phyloP scores from a whole-genome alignment of 306 rosid genomes.

The Vachellia collinsii region DNA sequence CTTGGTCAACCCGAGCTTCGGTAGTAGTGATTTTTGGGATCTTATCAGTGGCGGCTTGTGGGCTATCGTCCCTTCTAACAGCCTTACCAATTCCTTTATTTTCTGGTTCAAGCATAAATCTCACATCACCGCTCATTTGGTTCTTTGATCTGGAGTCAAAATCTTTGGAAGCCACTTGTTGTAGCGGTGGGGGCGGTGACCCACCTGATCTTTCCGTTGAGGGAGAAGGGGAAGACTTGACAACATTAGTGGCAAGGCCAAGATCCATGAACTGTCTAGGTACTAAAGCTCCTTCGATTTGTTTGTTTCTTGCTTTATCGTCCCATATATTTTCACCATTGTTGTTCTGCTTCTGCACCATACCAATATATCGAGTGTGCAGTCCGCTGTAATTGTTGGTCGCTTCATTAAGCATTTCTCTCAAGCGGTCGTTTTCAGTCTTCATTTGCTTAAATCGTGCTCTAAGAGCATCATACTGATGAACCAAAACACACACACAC shows the following conservation, averaged over 20 bases:
- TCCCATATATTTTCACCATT: slow-evolving; percentile 36
- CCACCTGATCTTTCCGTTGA: slow-evolving; percentile 46
- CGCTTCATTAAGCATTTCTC: slow-evolving; percentile 46
- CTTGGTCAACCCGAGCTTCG: slow-evolving; percentile 53
- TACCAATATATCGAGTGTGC: slow-evolving; percentile 44
- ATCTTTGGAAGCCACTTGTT: slow-evolving; percentile 43
- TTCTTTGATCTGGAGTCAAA: slow-evolving; percentile 26
- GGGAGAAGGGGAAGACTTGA: slow-evolving; percentile 54
- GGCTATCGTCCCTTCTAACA: slow-evolving; percentile 52
- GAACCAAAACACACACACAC: not conserved
- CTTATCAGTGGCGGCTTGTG: slow-evolving; percentile 53
- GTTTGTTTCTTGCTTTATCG: slow-evolving; percentile 37
- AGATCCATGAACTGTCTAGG: slow-evolving; percentile 78
- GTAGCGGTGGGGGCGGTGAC: not conserved
- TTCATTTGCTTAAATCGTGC: slow-evolving; percentile 57
- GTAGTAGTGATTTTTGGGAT: slow-evolving; percentile 54
- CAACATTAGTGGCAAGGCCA: slow-evolving; percentile 48
- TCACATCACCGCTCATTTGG: slow-evolving; percentile 3
- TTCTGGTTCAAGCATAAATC: not conserved
- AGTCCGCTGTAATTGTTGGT: slow-evolving; percentile 50
- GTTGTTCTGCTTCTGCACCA: slow-evolving; percentile 47
- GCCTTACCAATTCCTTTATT: slow-evolving; percentile 42
- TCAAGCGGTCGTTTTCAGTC: slow-evolving; percentile 60
- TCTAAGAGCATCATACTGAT: slow-evolving; percentile 65
- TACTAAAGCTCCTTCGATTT: slow-evolving; percentile 36